phyloP scores from a whole-genome alignment of 78 protist species.

The Dictyostelium purpureum region DNA sequence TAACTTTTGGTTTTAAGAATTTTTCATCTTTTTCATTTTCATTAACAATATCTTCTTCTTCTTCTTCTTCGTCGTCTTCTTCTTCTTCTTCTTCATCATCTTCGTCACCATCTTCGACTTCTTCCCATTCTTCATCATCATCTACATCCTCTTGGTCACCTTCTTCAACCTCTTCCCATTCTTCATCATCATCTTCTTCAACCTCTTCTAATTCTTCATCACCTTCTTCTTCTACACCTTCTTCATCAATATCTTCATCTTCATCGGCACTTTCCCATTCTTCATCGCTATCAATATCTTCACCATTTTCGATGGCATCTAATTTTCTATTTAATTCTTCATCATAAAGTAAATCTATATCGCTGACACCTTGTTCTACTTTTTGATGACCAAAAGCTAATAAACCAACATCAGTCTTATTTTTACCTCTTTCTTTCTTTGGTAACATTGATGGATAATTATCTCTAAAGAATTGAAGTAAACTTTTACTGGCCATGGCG shows the following conservation, averaged over 20 bases:
- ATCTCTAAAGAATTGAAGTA: slow-evolving; percentile 86
- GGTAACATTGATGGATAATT: slow-evolving; percentile 87
- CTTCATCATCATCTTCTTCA: slow-evolving; percentile 30
- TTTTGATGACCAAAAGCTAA: slow-evolving; percentile 52
- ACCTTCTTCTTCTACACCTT: slow-evolving; percentile 12
- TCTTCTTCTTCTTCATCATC: slow-evolving; percentile 69
- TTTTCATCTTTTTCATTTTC: slow-evolving; percentile 27
- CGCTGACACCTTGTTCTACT: slow-evolving; percentile 61
- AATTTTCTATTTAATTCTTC: slow-evolving; percentile 32
- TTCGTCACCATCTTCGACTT: slow-evolving; percentile 28
- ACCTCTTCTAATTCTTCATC: neutral
- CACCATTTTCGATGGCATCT: slow-evolving; percentile 52
- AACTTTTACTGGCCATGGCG: slow-evolving; percentile 85
- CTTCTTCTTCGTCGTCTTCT: slow-evolving; percentile 42
- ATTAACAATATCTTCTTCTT: slow-evolving; percentile 15
- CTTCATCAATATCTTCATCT: slow-evolving; percentile 24
- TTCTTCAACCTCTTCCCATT: neutral
- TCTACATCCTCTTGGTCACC: slow-evolving; percentile 7
- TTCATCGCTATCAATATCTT: neutral
- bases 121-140: neutral
- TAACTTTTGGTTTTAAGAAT: neutral
- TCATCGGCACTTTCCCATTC: neutral
- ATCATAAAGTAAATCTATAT: slow-evolving; percentile 66
- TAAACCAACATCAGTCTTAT: neutral
- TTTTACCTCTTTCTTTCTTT: slow-evolving; percentile 80